phyloP scores from a whole-genome alignment of 2,329 filamentous ascomycete genomes.

The Beauveria bassiana region DNA sequence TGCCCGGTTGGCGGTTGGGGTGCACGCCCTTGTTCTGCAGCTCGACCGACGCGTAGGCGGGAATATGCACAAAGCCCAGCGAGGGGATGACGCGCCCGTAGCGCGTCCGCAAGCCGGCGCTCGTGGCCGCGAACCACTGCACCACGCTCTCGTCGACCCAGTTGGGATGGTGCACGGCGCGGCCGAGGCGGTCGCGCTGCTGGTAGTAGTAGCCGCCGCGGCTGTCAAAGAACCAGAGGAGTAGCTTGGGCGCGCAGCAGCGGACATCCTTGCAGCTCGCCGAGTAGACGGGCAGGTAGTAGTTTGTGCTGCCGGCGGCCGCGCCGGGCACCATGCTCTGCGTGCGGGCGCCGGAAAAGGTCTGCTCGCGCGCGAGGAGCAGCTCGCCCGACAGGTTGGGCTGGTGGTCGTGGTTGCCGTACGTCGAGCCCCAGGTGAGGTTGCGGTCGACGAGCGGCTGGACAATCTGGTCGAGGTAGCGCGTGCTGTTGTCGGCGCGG shows the following conservation, averaged over 20 bases:
- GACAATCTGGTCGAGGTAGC: conserved; percentile 53
- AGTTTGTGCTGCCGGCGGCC: conserved; percentile 37
- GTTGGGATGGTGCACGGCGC: conserved; percentile 26
- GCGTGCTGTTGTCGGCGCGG: conserved; percentile 42
- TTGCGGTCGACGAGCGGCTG: conserved; percentile 47
- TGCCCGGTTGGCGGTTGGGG: conserved; percentile 32
- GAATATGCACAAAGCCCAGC: conserved; percentile 42
- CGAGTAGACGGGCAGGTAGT: conserved; percentile 37
- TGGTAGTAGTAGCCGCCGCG: conserved; percentile 49
- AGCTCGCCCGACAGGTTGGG: conserved; percentile 46
- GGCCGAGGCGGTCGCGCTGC: conserved; percentile 18
- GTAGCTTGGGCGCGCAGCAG: conserved; percentile 30
- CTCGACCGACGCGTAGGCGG: conserved; percentile 30
- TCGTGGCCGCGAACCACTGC: conserved; percentile 35
- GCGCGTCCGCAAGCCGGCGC: conserved; percentile 22
- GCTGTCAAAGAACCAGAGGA: conserved; percentile 69
- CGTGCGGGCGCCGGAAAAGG: conserved; percentile 31
- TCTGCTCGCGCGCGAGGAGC: conserved; percentile 33
- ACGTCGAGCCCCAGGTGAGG: conserved; percentile 58
- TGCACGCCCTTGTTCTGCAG: conserved; percentile 26
- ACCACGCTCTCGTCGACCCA: conserved; percentile 39
- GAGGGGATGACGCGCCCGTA: conserved; percentile 33
- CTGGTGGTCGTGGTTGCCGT: conserved; percentile 63
- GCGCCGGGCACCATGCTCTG: conserved; percentile 29
- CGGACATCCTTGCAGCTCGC: conserved; percentile 13